These are phyloP conservation scores for Globisporangium nodosum DNA, from an alignment of 352 stramenopile genomes.

Conservation along the genomic window DNA sequence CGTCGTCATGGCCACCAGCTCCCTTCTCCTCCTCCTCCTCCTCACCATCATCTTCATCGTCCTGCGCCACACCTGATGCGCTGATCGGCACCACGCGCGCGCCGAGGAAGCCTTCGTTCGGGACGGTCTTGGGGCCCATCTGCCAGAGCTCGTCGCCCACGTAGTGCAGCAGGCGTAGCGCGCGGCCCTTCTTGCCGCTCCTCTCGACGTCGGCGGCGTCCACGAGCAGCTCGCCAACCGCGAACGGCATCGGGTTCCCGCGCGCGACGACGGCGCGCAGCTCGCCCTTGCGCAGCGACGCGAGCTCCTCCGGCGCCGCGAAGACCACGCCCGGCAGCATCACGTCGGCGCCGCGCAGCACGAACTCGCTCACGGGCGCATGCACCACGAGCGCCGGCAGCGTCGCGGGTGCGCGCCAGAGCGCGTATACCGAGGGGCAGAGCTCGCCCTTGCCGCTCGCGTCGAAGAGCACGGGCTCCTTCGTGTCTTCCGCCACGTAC, in stretches of 20 bases:
- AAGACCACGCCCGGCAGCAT: conserved; percentile 84
- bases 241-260: conserved; percentile 73
- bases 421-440: conserved; percentile 41
- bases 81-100: conserved; percentile 29
- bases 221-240: conserved; percentile 70
- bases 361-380: conserved; percentile 74
- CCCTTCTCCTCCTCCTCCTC: conserved; percentile 9
- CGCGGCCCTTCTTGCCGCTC: conserved; percentile 60
- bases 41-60: conserved; percentile 2
- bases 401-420: conserved; percentile 48
- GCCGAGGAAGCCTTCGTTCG: conserved; percentile 58
- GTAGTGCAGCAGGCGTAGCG: conserved; percentile 61
- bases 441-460: conserved; percentile 62
- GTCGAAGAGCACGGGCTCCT: conserved; percentile 72
- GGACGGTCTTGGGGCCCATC: conserved; percentile 58
- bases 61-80: conserved; percentile 7
- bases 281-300: conserved; percentile 56
- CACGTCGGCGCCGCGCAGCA: conserved; percentile 73
- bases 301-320: conserved; percentile 38
- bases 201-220: conserved; percentile 48
- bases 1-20: conserved; percentile 2
- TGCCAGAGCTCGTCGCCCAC: conserved; percentile 76
- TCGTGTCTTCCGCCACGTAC: conserved; percentile 48
- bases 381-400: conserved; percentile 63
- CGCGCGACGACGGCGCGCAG: conserved; percentile 61